Percentiles rank a stretch among this genome's conserved stretches.
phyloP scores from a whole-genome alignment of 2,329 filamentous ascomycete genomes.

The Ophiostoma himal-ulmi region DNA sequence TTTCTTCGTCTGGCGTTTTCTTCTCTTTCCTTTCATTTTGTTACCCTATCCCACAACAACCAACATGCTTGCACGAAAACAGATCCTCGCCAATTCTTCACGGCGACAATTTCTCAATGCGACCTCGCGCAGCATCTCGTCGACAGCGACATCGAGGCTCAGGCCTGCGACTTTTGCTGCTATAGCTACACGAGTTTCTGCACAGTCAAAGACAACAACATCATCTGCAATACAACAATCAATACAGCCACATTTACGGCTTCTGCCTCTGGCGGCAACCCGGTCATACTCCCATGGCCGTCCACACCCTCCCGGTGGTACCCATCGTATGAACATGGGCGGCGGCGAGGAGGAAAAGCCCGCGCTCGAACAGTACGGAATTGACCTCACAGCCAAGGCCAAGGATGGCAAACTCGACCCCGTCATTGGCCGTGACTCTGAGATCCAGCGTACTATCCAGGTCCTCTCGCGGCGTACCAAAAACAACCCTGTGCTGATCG shows the following conservation, averaged over 20 bases:
- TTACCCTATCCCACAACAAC: not conserved
- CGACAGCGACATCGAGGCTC: not conserved
- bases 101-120: constrained; percentile 12
- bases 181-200: not conserved
- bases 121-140: constrained; percentile 5
- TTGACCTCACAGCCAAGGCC: constrained; percentile 81
- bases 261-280: constrained; percentile 37
- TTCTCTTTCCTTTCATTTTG: not conserved
- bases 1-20: not conserved
- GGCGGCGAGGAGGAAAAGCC: constrained; percentile 69
- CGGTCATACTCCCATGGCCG: constrained; percentile 63
- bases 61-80: constrained; percentile 10
- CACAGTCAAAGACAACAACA: not conserved
- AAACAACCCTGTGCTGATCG: constrained; percentile 93
- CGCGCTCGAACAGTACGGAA: constrained; percentile 82
- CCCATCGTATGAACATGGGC: constrained; percentile 86
- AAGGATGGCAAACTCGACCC: constrained; percentile 88
- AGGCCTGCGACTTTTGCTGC: not conserved
- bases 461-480: constrained; percentile 89
- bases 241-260: constrained; percentile 16
- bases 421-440: constrained; percentile 85
- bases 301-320: constrained; percentile 84
- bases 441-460: constrained; percentile 92
- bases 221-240: not conserved
- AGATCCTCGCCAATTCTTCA: not conserved